Evolutionary conservation across 352 stramenopile genomes (phyloP).

Genomic region (Aphanomyces euteiches): DNA sequence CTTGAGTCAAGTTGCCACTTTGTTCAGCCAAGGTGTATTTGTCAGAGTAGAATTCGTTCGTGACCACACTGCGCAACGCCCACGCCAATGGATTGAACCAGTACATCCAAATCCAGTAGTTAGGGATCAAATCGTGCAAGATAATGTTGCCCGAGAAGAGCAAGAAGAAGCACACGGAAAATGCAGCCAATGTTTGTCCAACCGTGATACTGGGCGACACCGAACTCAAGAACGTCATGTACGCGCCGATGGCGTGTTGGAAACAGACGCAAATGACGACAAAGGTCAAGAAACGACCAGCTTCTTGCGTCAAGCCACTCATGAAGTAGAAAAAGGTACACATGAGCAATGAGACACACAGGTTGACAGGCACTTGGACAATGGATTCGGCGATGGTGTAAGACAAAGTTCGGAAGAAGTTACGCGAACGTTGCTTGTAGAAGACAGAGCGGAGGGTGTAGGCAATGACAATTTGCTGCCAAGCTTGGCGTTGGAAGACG

Average conservation of each 20-base stretch:
- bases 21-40: neutral
- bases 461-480: constrained; percentile 39
- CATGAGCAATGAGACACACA: constrained; percentile 48
- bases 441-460: constrained; percentile 37
- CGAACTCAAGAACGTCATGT: constrained; percentile 31
- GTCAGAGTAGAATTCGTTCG: constrained; percentile 22
- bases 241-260: constrained; percentile 42
- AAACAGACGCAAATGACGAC: neutral
- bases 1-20: constrained; percentile 13
- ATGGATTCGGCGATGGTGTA: constrained; percentile 41
- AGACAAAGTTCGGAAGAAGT: constrained; percentile 48
- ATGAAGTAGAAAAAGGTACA: constrained; percentile 55
- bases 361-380: constrained; percentile 30
- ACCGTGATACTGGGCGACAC: constrained; percentile 27
- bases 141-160: constrained; percentile 36
- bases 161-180: constrained; percentile 29
- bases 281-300: neutral
- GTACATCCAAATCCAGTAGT: constrained; percentile 38
- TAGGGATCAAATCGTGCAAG: constrained; percentile 28
- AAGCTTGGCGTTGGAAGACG: constrained; percentile 65
- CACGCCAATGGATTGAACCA: constrained; percentile 37
- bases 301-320: constrained; percentile 36
- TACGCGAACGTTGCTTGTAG: constrained; percentile 50
- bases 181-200: constrained; percentile 26
- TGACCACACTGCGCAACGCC: constrained; percentile 26